Base-by-base conservation (phyloP, 2,329 filamentous ascomycete genomes). In the Fusarium begoniae region DNA sequence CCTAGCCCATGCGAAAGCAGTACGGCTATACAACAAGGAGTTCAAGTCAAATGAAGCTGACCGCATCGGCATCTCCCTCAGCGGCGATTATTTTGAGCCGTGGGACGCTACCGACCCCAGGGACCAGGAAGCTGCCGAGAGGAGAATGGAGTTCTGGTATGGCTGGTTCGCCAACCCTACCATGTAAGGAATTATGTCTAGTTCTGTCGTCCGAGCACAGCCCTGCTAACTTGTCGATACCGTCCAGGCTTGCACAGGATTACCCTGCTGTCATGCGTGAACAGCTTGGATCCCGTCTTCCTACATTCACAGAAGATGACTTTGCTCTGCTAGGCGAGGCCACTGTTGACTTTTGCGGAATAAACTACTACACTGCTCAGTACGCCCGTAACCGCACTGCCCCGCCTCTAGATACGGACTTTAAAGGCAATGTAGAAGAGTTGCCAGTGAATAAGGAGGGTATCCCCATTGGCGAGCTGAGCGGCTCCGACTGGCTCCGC, bases 131-230 rank as follows among this genome's bases (percentile, higher is more conserved):
- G 82, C 82, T 2, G 79, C 79, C 3, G 76, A 82, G 66, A 69
- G 81, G 4, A 59, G 80, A 2, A 81, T 84, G 80, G 71, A 82
- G 22, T 83, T 83, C 26, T 78, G 81, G 62, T 81, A 83, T 30
- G 82, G 80, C 26, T 84, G 82, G 82, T 84, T 83, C 65, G 82
- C 81, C 12, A 79, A 83, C 82, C 82, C n/a, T 22, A 50, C 14
- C 3, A 80, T 84, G 32, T 83, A 82, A 69, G 68, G 35, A 56
- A 65, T 35, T 18, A 3, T 32, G 12, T 37, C 35, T 37, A 37
- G 18, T 14, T 38, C n/a, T 30, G 8, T 10, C 9, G 14, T 18
- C 9, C 32, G 13, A 32, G 2, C 32, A 32, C 32, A 32, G 13
- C 32, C 32, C 24, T 15, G 2, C 47, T 61, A 26, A 66, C 50